These are phyloP conservation scores for Aureobasidium sp. DNA, from an alignment of 2,329 filamentous ascomycete species.

Conservation along the genomic window DNA sequence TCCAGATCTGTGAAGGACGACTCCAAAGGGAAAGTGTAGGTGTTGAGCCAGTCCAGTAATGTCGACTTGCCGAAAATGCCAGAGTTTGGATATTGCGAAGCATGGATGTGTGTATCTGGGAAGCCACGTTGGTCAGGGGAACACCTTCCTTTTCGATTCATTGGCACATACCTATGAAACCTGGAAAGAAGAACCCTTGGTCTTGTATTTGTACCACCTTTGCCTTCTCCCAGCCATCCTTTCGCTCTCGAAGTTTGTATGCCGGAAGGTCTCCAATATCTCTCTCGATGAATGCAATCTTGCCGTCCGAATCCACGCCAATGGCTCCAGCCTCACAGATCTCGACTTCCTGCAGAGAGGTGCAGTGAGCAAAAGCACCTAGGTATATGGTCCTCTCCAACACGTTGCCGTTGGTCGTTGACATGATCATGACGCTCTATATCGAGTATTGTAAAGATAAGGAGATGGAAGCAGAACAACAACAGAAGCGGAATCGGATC, in stretches of 20 bases:
- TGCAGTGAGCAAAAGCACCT: slow-evolving; percentile 56
- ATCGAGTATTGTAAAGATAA: neutral
- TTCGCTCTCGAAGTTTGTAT: slow-evolving; percentile 12
- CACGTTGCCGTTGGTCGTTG: slow-evolving; percentile 15
- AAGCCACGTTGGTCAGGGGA: neutral
- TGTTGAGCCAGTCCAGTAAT: slow-evolving; percentile 86
- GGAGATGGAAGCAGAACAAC: neutral
- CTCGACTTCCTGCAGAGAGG: slow-evolving; percentile 42
- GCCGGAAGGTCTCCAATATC: slow-evolving; percentile 24
- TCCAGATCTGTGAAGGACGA: slow-evolving; percentile 58
- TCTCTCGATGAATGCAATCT: slow-evolving; percentile 43
- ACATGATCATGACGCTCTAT: slow-evolving; percentile 1
- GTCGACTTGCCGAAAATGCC: slow-evolving; percentile 93
- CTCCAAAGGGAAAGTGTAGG: slow-evolving; percentile 92
- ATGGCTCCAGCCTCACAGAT: slow-evolving; percentile 41
- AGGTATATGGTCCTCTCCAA: slow-evolving; percentile 42
- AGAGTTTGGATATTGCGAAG: slow-evolving; percentile 87
- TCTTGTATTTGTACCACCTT: slow-evolving; percentile 34
- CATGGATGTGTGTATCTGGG: slow-evolving; percentile 84
- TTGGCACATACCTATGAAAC: slow-evolving; percentile 59
- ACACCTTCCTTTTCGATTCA: neutral
- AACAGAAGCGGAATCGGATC: neutral
- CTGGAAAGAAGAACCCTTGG: slow-evolving; percentile 73
- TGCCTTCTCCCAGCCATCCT: slow-evolving; percentile 34
- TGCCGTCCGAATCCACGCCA: slow-evolving; percentile 46